Base-by-base conservation (phyloP, 2,329 filamentous ascomycete species). In the Xylariales sp. region DNA sequence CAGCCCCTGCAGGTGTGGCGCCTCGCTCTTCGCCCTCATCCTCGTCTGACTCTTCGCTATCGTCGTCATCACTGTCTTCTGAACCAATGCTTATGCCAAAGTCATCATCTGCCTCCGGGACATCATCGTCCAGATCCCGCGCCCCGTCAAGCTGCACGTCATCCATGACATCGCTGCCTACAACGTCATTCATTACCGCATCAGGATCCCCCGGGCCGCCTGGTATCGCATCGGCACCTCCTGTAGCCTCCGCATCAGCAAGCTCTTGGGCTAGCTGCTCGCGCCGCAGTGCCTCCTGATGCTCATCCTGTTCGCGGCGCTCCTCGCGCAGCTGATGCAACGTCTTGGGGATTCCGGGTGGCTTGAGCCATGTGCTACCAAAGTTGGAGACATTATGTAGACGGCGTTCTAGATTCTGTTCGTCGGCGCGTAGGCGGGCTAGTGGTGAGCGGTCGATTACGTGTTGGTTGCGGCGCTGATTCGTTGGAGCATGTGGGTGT, bases 261-360 rank as follows among this genome's bases (percentile, higher is more conserved):
- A 94, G 73, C 57, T 94, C 88, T 55, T 86, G 75, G 43, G 84
- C 79, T 4, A 84, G 65, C 53, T 80, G 76, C 59, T 90, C 86
- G 21, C 85, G 73, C 16, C 84, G 72, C 60, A 88, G 68, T 2
- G 85, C 78, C 56, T 86, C 82, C 47, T 86, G 79, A 46, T 90
- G 86, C 63, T 98, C 93, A 59, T 91, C 84, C 42, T 86, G 78
- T 68, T 98, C 93, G 9, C 86, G 78, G 51, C 84, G 81, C 68
- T 98, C 93, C 64, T 98, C 93, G 31, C 86, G 83, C 66, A 89
- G 79, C 48, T 94, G 89, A 58, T 94, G 84, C 45, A 95, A 79
- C 1, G 91, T 95, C 71, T 97, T 98, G 43, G 80, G 63, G 42
- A 95, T 76, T 6, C 91, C 93, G 0, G 88, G 89, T 0, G 93